Conservation (phyloP, 1,284 basidiomycete genomes). For the Tilletia setariae region DNA sequence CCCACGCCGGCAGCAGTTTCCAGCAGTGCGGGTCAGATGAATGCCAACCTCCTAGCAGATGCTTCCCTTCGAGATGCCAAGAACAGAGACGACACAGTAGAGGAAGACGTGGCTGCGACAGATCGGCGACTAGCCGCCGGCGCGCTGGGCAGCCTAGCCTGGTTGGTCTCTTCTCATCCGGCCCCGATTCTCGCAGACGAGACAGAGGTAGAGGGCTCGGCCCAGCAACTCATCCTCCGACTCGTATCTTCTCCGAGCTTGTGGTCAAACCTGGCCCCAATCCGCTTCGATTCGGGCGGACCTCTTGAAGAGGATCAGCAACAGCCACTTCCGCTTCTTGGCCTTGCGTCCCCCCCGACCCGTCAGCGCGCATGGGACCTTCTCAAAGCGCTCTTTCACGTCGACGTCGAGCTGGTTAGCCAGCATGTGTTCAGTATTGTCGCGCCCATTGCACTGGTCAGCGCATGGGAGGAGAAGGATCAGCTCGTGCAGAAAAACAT, state of each 20-base stretch:
- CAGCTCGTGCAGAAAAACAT: slow-evolving; percentile 33
- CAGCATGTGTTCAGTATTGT: background rate
- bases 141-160: slow-evolving; percentile 36
- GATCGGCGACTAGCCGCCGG: slow-evolving; percentile 48
- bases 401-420: slow-evolving; percentile 14
- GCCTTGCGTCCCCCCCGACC: background rate
- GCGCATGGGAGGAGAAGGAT: slow-evolving; percentile 50
- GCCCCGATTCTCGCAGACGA: slow-evolving; percentile 2
- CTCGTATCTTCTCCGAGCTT: slow-evolving; percentile 2
- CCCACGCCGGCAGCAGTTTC: background rate
- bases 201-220: background rate
- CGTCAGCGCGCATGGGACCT: slow-evolving; percentile 11
- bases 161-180: slow-evolving; percentile 23
- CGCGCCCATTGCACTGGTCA: slow-evolving; percentile 21
- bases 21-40: background rate
- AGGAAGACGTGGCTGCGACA: slow-evolving; percentile 45
- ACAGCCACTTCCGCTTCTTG: background rate
- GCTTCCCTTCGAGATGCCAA: slow-evolving; percentile 40
- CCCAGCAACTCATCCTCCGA: background rate
- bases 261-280: slow-evolving; percentile 1
- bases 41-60: background rate
- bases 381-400: slow-evolving; percentile 24
- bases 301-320: background rate
- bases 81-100: slow-evolving; percentile 49
- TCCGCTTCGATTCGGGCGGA: slow-evolving; percentile 2